Evolutionary conservation across 768 basidiomycete genomes (phyloP).

Genomic region (Phanerochaete carnosa): DNA sequence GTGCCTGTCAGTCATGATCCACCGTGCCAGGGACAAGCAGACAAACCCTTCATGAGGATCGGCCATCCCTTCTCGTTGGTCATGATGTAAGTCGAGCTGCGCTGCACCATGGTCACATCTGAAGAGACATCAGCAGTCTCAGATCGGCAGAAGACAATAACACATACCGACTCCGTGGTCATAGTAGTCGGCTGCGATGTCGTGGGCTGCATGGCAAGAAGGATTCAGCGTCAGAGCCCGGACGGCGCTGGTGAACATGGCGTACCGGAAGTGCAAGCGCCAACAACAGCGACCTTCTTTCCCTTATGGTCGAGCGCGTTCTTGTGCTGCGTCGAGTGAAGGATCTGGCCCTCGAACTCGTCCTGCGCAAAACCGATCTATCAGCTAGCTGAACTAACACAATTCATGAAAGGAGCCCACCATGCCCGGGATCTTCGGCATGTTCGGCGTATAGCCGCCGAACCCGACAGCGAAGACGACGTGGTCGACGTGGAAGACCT

Average conservation of each 20-base stretch:
- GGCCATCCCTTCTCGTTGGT: constrained; percentile 32
- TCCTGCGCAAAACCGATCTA: constrained; percentile 32
- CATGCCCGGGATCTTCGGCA: background rate
- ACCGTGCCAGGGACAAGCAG: background rate
- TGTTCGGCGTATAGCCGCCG: background rate
- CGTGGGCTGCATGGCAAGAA: constrained; percentile 32
- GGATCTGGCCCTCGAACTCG: constrained; percentile 57
- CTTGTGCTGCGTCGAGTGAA: constrained; percentile 57
- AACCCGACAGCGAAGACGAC: constrained; percentile 6
- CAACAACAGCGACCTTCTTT: constrained; percentile 69
- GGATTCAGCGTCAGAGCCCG: background rate
- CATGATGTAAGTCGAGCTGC: constrained; percentile 7
- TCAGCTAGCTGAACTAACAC: background rate
- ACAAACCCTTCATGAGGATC: constrained; percentile 25
- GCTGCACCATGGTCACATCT: constrained; percentile 6
- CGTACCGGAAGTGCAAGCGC: constrained; percentile 54
- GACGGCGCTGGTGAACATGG: constrained; percentile 21
- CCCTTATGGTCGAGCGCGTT: constrained; percentile 51
- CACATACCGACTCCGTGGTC: constrained; percentile 46
- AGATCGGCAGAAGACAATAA: constrained; percentile 44
- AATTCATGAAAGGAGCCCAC: background rate
- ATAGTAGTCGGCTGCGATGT: constrained; percentile 45
- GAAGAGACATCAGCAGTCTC: constrained; percentile 38
- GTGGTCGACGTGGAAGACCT: constrained; percentile 4
- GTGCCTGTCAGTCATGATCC: background rate